Evolutionary conservation across 257 asterid genomes (phyloP), one percentile per base, ranked within the genome.

Genomic region (Cinchona pubescens): DNA sequence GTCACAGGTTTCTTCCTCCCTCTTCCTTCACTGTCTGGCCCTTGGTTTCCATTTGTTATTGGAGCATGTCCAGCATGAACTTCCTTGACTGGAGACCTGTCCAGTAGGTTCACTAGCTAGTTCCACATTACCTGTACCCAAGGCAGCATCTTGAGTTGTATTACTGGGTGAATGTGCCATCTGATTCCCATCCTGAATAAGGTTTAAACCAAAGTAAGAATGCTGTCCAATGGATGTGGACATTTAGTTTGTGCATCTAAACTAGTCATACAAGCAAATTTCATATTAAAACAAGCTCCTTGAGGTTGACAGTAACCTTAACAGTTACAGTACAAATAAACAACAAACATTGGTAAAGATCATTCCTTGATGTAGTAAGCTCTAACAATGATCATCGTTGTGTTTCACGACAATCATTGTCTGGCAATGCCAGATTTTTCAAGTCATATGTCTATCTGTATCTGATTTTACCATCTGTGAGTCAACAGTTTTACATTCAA

Each of bases 1-100:
- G 81, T 74, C 70, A 67, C 73, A 75, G 70, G 65, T 80, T 90
- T 91, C 86, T 87, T 93, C 86, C 83, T 91, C 61, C 76, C 92
- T 82, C 90, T 82, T 77, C 90, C 92, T 69, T 83, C 93, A 32
- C 77, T 77, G 29, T 86, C 88, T 3, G 53, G 69, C 74, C 72
- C 89, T 80, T 80, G 87, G 83, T 73, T 86, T 62, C 87, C 90
- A 72, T 82, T 83, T 73, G 76, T 34, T 9, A 60, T 30, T 1
- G 85, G 66, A 69, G 53, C 69, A 78, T 78, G 79, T 59, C 76
- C 87, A 73, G 83, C 55, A 61, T 78, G n/a, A n/a, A n/a, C n/a
- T 81, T 71, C 78, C 85, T 73, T 85, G 85, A 72, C 65, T 73
- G 40, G 84, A 42, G 63, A 70, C 27, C 70, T 79, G 78, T 75